Evolutionary conservation across 1,284 basidiomycete genomes (phyloP).

Genomic region (Ganoderma lucidum): DNA sequence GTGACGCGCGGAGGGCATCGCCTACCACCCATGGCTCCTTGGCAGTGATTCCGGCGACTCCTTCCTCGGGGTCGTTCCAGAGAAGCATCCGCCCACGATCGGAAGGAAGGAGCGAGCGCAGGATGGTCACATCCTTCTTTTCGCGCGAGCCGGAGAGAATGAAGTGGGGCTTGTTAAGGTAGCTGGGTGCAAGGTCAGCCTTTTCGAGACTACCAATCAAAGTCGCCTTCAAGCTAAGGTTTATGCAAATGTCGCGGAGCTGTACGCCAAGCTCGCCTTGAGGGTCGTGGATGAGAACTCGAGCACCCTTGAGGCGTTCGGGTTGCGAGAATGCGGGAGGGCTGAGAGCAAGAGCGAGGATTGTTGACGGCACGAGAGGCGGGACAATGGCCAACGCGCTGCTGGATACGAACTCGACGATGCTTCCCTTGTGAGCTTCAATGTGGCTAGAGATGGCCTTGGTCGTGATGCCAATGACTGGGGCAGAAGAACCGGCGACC

Average conservation of each 20-base stretch:
- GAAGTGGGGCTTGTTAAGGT: slow-evolving; percentile 2
- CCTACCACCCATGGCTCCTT: slow-evolving; percentile 21
- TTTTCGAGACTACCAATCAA: not conserved
- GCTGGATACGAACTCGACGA: slow-evolving; percentile 11
- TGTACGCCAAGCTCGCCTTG: not conserved
- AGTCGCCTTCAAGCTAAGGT: slow-evolving; percentile 9
- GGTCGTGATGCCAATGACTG: slow-evolving; percentile 19
- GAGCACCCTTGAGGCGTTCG: not conserved
- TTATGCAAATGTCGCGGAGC: not conserved
- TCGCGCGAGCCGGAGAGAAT: slow-evolving; percentile 13
- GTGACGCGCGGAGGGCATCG: slow-evolving; percentile 15
- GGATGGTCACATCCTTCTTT: not conserved
- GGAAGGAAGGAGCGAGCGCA: not conserved
- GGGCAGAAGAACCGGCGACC: slow-evolving; percentile 10
- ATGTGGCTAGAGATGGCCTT: slow-evolving; percentile 14
- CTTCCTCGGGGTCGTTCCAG: slow-evolving; percentile 18
- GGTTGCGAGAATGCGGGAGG: slow-evolving; percentile 5
- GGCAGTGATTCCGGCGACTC: not conserved
- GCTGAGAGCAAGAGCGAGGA: slow-evolving; percentile 17
- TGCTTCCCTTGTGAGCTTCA: slow-evolving; percentile 11
- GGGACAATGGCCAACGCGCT: not conserved
- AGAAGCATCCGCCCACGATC: slow-evolving; percentile 8
- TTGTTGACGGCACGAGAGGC: slow-evolving; percentile 8
- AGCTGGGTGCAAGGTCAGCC: not conserved
- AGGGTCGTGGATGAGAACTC: slow-evolving; percentile 8